Conservation (phyloP, 257 asterid genomes). For the Ehretia macrophylla region DNA sequence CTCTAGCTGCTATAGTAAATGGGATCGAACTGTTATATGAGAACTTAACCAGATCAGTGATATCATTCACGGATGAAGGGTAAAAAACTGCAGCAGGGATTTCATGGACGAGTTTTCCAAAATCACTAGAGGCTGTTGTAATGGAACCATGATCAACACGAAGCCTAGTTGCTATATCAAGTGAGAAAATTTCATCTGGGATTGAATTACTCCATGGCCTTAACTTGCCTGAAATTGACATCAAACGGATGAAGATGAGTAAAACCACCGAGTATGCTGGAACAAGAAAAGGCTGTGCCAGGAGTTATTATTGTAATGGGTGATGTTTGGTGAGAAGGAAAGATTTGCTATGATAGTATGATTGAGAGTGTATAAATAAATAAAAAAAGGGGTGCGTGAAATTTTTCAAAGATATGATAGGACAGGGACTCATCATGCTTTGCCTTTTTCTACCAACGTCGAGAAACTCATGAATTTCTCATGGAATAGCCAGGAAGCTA, state of each 20-base stretch:
- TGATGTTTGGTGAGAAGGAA: neutral
- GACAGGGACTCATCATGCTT: no score
- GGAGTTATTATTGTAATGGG: no score
- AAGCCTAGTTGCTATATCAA: slow-evolving; percentile 19
- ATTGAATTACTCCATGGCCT: slow-evolving; percentile 18
- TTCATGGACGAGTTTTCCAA: slow-evolving; percentile 50
- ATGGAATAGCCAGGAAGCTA: no score
- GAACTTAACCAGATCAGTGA: slow-evolving; percentile 30
- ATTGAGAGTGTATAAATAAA: no score
- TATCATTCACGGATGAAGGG: slow-evolving; percentile 46
- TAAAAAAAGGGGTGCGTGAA: neutral
- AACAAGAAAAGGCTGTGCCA: slow-evolving; percentile 26
- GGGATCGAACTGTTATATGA: slow-evolving; percentile 40
- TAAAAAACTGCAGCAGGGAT: slow-evolving; percentile 46
- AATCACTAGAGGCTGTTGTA: slow-evolving; percentile 42
- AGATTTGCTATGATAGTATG: no score
- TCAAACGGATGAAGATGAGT: slow-evolving; percentile 20
- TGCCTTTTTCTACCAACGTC: no score
- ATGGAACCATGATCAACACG: slow-evolving; percentile 26
- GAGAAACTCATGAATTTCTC: no score
- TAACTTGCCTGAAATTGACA: slow-evolving; percentile 14
- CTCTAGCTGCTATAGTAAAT: slow-evolving; percentile 51
- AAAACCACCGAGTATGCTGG: slow-evolving; percentile 10
- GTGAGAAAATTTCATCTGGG: slow-evolving; percentile 17
- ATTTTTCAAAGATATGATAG: slow-evolving; percentile 19